A percentile compares a stretch with the other conserved stretches of the same genome.
Evolutionary conservation across 2,329 filamentous ascomycete species (phyloP).

Genomic region (Plenodomus biglobosus): DNA sequence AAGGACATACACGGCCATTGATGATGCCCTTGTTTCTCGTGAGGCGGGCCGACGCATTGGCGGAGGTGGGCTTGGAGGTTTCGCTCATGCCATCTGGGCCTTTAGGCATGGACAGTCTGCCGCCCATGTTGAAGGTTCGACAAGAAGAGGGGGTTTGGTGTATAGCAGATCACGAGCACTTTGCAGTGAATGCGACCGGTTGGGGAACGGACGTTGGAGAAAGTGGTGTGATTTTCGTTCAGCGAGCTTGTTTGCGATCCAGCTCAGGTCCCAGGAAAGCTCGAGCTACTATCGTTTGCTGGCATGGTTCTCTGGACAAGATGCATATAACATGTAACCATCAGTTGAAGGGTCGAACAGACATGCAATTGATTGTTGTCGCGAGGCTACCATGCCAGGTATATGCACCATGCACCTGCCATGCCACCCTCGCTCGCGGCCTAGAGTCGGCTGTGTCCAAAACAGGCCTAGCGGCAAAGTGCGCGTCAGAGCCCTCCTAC

Average conservation of each 20-base stretch:
- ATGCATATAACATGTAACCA: not conserved
- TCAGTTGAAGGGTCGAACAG: constrained; percentile 1
- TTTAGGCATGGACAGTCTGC: constrained; percentile 50
- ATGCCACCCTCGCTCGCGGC: constrained; percentile 6
- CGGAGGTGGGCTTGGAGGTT: constrained; percentile 41
- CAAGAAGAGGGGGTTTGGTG: not conserved
- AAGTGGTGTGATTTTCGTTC: constrained; percentile 8
- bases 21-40: constrained; percentile 36
- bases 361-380: constrained; percentile 13
- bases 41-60: constrained; percentile 34
- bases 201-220: too few relatives aligned
- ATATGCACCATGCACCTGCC: constrained; percentile 1
- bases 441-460: constrained; percentile 22
- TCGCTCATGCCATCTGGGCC: constrained; percentile 49
- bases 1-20: constrained; percentile 44
- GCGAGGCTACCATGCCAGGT: not conserved
- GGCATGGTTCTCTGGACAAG: constrained; percentile 14
- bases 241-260: constrained; percentile 2
- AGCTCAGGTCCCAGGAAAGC: constrained; percentile 3
- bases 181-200: not conserved
- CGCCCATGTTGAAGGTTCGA: constrained; percentile 46
- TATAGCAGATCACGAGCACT: not conserved
- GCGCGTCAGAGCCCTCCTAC: constrained; percentile 12
- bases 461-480: too few relatives aligned
- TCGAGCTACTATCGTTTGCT: constrained; percentile 7